Conservation (phyloP, 2,329 filamentous ascomycete genomes). For the Dactylonectria estremocensis region DNA sequence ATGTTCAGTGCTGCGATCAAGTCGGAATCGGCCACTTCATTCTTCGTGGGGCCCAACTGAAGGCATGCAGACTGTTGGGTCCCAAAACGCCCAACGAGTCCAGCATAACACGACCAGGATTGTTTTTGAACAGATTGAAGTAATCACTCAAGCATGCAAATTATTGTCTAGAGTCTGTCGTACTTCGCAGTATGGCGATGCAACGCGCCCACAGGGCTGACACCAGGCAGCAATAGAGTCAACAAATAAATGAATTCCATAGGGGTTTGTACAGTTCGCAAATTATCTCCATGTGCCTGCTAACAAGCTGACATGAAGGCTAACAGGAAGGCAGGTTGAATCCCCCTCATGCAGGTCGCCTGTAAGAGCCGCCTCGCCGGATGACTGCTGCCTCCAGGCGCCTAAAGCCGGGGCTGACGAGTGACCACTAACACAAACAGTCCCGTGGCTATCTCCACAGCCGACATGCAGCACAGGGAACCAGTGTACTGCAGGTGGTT, state of each 20-base stretch:
- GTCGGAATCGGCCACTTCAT: background rate
- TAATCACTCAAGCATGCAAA: too few relatives aligned
- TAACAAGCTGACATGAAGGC: background rate
- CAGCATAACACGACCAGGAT: too few relatives aligned
- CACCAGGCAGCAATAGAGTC: too few relatives aligned
- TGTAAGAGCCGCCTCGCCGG: background rate
- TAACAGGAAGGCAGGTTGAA: background rate
- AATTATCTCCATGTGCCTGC: background rate
- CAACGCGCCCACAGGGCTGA: too few relatives aligned
- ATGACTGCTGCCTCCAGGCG: background rate
- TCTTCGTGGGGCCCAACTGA: too few relatives aligned
- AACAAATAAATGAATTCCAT: too few relatives aligned
- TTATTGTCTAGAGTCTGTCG: too few relatives aligned
- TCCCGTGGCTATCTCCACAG: background rate
- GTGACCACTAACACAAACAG: background rate
- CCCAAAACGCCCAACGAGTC: too few relatives aligned
- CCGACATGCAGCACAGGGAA: background rate
- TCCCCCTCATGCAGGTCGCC: background rate
- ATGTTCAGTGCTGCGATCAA: constrained; percentile 40
- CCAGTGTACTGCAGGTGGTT: background rate
- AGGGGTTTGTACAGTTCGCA: too few relatives aligned
- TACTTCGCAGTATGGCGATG: too few relatives aligned
- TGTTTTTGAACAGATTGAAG: too few relatives aligned
- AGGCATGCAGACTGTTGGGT: too few relatives aligned
- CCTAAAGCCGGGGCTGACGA: background rate